phyloP scores from a whole-genome alignment of 1,284 basidiomycete species.

The Hemileia vastatrix region DNA sequence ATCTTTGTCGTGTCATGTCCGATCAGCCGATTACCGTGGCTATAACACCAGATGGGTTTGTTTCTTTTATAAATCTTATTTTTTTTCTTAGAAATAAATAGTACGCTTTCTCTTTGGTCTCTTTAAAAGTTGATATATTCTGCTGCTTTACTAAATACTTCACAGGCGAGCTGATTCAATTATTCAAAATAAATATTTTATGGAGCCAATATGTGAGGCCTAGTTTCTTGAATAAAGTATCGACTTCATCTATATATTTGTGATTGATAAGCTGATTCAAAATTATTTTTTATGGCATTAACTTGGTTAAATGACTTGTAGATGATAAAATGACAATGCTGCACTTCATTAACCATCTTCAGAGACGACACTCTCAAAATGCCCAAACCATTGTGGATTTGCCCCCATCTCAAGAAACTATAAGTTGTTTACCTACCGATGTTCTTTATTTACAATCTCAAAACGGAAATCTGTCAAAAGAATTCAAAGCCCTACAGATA shows the following conservation, averaged over 20 bases:
- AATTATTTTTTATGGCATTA: not conserved
- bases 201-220: constrained; percentile 54
- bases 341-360: constrained; percentile 52
- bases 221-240: not conserved
- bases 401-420: constrained; percentile 1
- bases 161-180: constrained; percentile 46
- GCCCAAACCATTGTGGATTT: constrained; percentile 12
- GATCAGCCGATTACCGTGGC: constrained; percentile 59
- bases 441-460: constrained; percentile 74
- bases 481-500: constrained; percentile 55
- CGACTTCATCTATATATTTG: too few relatives aligned
- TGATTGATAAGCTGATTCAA: too few relatives aligned
- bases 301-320: constrained; percentile 24
- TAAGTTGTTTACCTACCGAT: not conserved
- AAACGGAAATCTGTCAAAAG: constrained; percentile 70
- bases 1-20: constrained; percentile 54
- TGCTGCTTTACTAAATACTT: constrained; percentile 68
- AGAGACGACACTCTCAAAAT: constrained; percentile 14
- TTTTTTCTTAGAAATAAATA: not conserved
- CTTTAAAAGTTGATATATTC: not conserved
- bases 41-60: constrained; percentile 71
- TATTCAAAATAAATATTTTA: constrained; percentile 56
- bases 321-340: constrained; percentile 59
- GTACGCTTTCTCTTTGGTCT: not conserved
- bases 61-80: not conserved